Evolutionary conservation across 495 filamentous ascomycete species (phyloP).

Genomic region (Aspergillus avenaceus): DNA sequence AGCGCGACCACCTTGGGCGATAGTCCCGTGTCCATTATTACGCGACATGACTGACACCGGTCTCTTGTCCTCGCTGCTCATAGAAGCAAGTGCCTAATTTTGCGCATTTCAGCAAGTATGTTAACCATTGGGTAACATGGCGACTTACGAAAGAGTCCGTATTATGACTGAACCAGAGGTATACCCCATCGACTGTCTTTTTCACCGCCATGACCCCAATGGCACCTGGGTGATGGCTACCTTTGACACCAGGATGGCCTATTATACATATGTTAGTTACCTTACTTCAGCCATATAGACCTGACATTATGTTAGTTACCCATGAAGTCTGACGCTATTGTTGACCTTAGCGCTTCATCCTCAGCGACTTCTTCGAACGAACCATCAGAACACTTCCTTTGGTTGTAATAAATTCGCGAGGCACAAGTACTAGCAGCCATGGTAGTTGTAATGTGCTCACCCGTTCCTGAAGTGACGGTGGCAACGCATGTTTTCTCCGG

Average conservation of each 20-base stretch:
- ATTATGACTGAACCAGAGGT: constrained; percentile 86
- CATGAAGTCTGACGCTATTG: constrained; percentile 79
- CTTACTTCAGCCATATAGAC: neutral
- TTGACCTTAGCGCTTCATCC: constrained; percentile 63
- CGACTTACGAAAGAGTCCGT: constrained; percentile 76
- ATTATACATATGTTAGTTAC: neutral
- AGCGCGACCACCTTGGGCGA: constrained; percentile 40
- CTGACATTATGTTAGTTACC: too few species aligned
- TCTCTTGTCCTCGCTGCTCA: constrained; percentile 67
- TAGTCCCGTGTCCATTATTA: constrained; percentile 28
- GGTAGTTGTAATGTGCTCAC: constrained; percentile 94
- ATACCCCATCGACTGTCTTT: constrained; percentile 64
- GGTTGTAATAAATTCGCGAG: constrained; percentile 65
- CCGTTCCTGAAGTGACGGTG: constrained; percentile 84
- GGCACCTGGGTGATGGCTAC: constrained; percentile 67
- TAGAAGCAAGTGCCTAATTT: constrained; percentile 69
- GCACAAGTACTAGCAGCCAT: constrained; percentile 77
- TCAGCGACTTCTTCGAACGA: constrained; percentile 61
- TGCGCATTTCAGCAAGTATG: neutral
- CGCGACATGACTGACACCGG: constrained; percentile 85
- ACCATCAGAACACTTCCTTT: constrained; percentile 55
- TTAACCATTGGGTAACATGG: neutral
- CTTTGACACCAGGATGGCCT: constrained; percentile 70
- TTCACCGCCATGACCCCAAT: constrained; percentile 84
- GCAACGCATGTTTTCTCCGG: constrained; percentile 61